Evolutionary conservation across 192 early-diverging fungal genomes (phyloP).

Genomic region (Gigaspora rosea): DNA sequence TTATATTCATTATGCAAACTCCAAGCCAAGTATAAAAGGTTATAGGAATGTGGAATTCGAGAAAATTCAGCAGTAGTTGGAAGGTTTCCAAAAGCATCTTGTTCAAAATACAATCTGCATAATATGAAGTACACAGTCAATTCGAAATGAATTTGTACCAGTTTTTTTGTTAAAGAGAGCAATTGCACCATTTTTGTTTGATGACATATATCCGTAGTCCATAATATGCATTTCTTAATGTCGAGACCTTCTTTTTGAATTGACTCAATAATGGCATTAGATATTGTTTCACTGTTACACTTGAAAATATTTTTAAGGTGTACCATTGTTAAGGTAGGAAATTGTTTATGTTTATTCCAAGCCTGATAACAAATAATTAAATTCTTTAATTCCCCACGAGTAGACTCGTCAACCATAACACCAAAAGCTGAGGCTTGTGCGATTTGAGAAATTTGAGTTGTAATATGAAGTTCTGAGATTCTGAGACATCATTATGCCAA

Average conservation of each 20-base stretch:
- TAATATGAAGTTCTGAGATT: neutral
- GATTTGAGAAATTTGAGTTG: neutral
- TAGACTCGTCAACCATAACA: neutral
- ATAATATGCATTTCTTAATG: neutral
- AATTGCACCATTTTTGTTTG: neutral
- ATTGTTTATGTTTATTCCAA: neutral
- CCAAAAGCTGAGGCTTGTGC: neutral
- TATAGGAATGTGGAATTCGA: neutral
- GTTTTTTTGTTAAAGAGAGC: neutral
- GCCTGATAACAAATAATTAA: neutral
- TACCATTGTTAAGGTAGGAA: neutral
- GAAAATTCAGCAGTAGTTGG: neutral
- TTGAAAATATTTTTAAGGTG: neutral
- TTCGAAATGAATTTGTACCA: neutral
- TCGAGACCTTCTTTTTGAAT: neutral
- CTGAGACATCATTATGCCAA: neutral
- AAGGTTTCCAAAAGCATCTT: neutral
- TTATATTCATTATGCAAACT: neutral
- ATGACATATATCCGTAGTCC: neutral
- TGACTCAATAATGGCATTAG: neutral
- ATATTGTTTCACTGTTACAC: neutral
- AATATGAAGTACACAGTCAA: neutral
- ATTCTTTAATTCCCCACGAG: neutral
- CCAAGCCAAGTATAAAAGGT: neutral
- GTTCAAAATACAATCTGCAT: constrained; percentile 6